These are phyloP conservation scores for Botrytis fabae DNA, from an alignment of 2,329 filamentous ascomycete species.

Conservation along the genomic window DNA sequence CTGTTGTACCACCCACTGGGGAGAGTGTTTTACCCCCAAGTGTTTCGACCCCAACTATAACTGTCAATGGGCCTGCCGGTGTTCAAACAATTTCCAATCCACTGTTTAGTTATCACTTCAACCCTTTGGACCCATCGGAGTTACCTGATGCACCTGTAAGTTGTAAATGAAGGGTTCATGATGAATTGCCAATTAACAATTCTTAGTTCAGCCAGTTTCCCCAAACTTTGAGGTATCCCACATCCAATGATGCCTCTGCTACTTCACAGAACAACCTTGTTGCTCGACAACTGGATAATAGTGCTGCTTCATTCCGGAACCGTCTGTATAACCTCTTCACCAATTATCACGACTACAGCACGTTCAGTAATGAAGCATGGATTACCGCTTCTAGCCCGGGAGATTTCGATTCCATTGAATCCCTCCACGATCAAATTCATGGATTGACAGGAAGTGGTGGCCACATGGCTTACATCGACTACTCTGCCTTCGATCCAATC, in stretches of 20 bases:
- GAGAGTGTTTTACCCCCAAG: slow-evolving; percentile 51
- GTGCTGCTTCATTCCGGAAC: slow-evolving; percentile 56
- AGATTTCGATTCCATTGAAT: slow-evolving; percentile 64
- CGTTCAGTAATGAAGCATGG: slow-evolving; percentile 70
- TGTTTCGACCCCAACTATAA: slow-evolving; percentile 47
- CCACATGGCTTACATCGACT: slow-evolving; percentile 47
- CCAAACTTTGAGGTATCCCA: slow-evolving; percentile 58
- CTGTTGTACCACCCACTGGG: slow-evolving; percentile 48
- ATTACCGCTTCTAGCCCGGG: slow-evolving; percentile 46
- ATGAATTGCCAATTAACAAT: slow-evolving; percentile 12
- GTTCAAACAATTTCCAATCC: slow-evolving; percentile 50
- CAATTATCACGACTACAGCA: slow-evolving; percentile 65
- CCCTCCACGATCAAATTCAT: slow-evolving; percentile 65
- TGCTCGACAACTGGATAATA: slow-evolving; percentile 52
- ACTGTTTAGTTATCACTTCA: slow-evolving; percentile 53
- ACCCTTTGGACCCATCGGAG: slow-evolving; percentile 46
- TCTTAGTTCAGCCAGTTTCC: slow-evolving; percentile 58
- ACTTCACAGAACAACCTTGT: slow-evolving; percentile 61
- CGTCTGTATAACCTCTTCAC: slow-evolving; percentile 68
- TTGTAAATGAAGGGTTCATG: background rate
- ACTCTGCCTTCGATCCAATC: slow-evolving; percentile 49
- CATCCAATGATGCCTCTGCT: slow-evolving; percentile 45
- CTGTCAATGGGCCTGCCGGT: slow-evolving; percentile 55
- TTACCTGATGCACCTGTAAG: slow-evolving; percentile 62
- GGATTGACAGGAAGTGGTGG: slow-evolving; percentile 56